Base-by-base conservation (phyloP, 768 basidiomycete genomes). In the Dioszegia hungarica region DNA sequence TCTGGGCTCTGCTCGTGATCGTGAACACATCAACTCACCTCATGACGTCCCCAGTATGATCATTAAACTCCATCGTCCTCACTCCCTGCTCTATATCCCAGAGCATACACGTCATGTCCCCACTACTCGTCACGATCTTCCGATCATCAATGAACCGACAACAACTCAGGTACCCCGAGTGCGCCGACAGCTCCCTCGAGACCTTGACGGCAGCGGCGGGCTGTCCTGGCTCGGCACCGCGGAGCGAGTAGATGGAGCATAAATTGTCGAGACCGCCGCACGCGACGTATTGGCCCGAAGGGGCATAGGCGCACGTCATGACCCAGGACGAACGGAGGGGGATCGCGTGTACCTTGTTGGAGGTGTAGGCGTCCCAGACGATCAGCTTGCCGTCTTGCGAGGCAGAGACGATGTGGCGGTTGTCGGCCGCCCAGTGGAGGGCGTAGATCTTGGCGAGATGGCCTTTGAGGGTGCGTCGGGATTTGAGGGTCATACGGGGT, bases 351-450 rank as follows among this genome's bases (percentile, higher is more conserved):
- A 99, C 94, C 81, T 99, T 99, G 83, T 99, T 99, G 57, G 93
- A 95, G n/a, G 94, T 98, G 79, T 98, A 98, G 48, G 94, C 94
- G 78, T 99, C 94, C 94, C 94, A 99, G 52, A 99, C 94, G 74
- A 99, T 98, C 57, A 99, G 84, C 78, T 99, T 99, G 51, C 94
- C 94, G 74, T 99, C 94, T 76, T 99, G 94, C 2, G 94, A 98
- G n/a, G 94, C 94, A 15, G 95, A 98, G 33, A 99, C 94, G 59
- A 99, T 85, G 80, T 99, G 94, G 69, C 95, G 83, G 72, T 91
- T 85, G 81, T 99, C 94, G 50, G 88, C 86, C 31, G 94, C 88
- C 95, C 95, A 99, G 78, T 99, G 95, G 89, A 99, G 95, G 45
- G 94, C 94, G 77, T 99, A 99, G 73, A 99, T 98, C 82, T 99